Conservation (phyloP, 148 eudicot genomes). For the Camellia granthamiana region DNA sequence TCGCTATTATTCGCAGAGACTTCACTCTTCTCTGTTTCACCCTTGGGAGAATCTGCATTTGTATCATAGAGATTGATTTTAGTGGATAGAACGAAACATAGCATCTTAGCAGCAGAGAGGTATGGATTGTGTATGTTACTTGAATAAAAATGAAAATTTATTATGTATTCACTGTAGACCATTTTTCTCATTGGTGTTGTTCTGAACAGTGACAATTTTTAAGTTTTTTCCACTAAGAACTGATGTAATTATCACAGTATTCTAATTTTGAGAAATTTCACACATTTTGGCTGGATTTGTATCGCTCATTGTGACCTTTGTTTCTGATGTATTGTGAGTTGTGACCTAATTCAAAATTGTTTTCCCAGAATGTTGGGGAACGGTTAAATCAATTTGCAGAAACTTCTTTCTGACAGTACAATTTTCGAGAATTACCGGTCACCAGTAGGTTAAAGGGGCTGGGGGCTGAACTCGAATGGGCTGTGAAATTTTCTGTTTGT, state of each 20-base stretch:
- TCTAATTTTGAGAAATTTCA: neutral
- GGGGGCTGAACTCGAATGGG: no score
- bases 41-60: neutral
- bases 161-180: neutral
- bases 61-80: constrained; percentile 18
- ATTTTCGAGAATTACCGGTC: no score
- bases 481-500: no score
- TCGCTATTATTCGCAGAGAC: constrained; percentile 1
- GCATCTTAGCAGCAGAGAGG: neutral
- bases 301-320: neutral
- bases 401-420: no score
- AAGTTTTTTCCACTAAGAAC: constrained; percentile 2
- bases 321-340: neutral
- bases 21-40: neutral
- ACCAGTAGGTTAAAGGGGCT: no score
- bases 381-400: no score
- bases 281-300: constrained; percentile 7
- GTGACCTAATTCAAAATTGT: no score
- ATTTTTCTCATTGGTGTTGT: neutral
- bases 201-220: neutral
- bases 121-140: constrained; percentile 11
- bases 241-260: constrained; percentile 1
- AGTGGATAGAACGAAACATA: constrained; percentile 3
- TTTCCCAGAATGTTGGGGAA: no score
- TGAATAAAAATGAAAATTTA: neutral